Base-by-base conservation (phyloP, 306 rosid species). In the Rosa chinensis region DNA sequence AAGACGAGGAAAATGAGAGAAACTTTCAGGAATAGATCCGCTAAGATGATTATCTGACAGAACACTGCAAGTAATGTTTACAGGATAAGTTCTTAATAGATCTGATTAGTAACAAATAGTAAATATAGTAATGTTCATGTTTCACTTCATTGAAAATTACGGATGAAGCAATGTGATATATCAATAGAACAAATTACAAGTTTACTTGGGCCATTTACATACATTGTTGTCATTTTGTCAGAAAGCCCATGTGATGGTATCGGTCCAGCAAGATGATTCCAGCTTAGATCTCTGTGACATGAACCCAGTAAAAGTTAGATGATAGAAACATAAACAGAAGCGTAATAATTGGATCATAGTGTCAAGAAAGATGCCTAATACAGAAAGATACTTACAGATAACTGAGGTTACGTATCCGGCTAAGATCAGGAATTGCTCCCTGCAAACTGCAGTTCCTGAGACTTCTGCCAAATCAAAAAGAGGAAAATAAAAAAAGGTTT, bases 361-460 rank as follows among this genome's bases (percentile, higher is more conserved):
- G 44, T 50, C 55, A 67, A 39, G 72, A 67, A 67, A 20, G 44
- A 35, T n/a, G 18, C 2, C 8, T 21, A 4, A 17, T 47, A 47
- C 21, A 10, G 63, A 43, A 58, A 79, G 18, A 28, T 45, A 18
- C 98, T 74, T 89, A 94, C 98, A 94, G 79, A 89, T 90, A 94
- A 61, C 70, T 76, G 80, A 94, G 94, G n/a, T 79, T 42, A 10
- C 59, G 43, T 77, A 92, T 87, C 74, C 44, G 66, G 85, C 94
- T 89, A 69, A 94, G 78, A 86, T 94, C 90, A 82, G 88, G 97
- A 90, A 94, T 52, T n/a, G 85, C 32, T 85, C 98, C 98, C 87
- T 83, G 84, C 89, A 94, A 85, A 61, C 85, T 82, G 85, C 98
- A 94, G 84, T 94, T 94, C 85, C 96, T 90, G 17, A 94, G 91